phyloP scores from a whole-genome alignment of 78 protist genomes.

The Dictyostelium purpureum region DNA sequence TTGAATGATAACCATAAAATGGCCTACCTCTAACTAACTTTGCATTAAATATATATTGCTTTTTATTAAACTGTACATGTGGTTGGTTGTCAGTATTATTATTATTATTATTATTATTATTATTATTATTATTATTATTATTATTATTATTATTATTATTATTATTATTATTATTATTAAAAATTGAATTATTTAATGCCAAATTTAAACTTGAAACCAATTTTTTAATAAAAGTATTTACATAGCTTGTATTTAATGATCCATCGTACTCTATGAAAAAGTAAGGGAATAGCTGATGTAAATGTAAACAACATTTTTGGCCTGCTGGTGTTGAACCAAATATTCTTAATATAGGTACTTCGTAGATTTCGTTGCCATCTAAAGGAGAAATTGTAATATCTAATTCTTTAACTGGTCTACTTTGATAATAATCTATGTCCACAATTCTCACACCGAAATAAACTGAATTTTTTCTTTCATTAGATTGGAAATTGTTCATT shows the following conservation, averaged over 20 bases:
- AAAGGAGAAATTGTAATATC: slow-evolving; percentile 61
- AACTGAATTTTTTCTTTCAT: not conserved
- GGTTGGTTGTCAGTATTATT: not conserved
- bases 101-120: not conserved
- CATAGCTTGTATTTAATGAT: slow-evolving; percentile 23
- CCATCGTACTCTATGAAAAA: slow-evolving; percentile 78
- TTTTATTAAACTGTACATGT: not conserved
- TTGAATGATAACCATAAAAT: slow-evolving; percentile 90
- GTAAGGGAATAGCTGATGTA: slow-evolving; percentile 90
- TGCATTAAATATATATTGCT: slow-evolving; percentile 61
- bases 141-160: not conserved
- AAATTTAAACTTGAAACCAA: slow-evolving; percentile 75
- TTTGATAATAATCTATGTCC: slow-evolving; percentile 56
- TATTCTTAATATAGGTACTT: slow-evolving; percentile 89
- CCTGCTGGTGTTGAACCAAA: slow-evolving; percentile 93
- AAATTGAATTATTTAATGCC: slow-evolving; percentile 25
- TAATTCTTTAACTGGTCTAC: not conserved
- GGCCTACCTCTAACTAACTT: slow-evolving; percentile 78
- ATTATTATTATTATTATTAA: not conserved
- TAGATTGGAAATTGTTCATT: not conserved
- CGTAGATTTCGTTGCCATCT: not conserved
- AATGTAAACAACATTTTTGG: slow-evolving; percentile 85
- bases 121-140: not conserved
- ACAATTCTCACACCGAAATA: slow-evolving; percentile 62
- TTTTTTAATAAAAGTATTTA: slow-evolving; percentile 22